Percentiles rank a stretch among this genome's conserved stretches.
Evolutionary conservation across 1,139 yeast species (phyloP).

Genomic region (Casaregolazyma lundiana): DNA sequence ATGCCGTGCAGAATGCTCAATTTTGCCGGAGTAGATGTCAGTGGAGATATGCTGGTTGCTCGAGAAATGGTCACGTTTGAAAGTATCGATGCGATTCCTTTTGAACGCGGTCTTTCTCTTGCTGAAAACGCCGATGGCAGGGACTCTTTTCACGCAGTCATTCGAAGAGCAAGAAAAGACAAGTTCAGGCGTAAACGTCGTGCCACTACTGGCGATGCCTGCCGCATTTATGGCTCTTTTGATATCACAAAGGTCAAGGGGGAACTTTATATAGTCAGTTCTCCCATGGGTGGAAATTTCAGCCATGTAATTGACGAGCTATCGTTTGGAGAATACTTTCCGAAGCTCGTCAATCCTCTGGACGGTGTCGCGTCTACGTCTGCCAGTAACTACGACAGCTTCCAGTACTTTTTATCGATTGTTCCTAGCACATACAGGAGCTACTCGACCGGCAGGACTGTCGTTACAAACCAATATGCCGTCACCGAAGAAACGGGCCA

Average conservation of each 20-base stretch:
- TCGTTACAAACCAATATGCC: conserved; percentile 86
- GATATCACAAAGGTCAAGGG: conserved; percentile 87
- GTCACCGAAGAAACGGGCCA: conserved; percentile 50
- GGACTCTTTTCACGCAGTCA: conserved; percentile 23
- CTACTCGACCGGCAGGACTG: conserved; percentile 52
- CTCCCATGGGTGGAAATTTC: conserved; percentile 48
- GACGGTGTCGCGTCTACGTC: conserved; percentile 47
- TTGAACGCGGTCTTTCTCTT: conserved; percentile 5
- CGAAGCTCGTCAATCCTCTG: conserved; percentile 78
- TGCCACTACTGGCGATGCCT: conserved; percentile 58
- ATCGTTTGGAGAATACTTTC: conserved; percentile 88
- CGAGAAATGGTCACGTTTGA: conserved; percentile 59
- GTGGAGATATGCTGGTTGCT: conserved; percentile 75
- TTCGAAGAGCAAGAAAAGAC: conserved; percentile 36
- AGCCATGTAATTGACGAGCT: conserved; percentile 83
- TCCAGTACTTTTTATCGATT: conserved; percentile 66
- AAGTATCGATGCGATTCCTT: conserved; percentile 9
- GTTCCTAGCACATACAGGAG: conserved; percentile 79
- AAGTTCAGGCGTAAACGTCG: conserved; percentile 48
- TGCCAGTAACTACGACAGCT: conserved; percentile 32
- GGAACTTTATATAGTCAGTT: conserved; percentile 56
- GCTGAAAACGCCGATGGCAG: conserved; percentile 13
- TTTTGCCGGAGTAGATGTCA: conserved; percentile 71
- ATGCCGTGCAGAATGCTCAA: conserved; percentile 78
- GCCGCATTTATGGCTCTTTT: conserved; percentile 82